Base-by-base conservation (phyloP, 768 basidiomycete genomes). In the Trametes villosa region DNA sequence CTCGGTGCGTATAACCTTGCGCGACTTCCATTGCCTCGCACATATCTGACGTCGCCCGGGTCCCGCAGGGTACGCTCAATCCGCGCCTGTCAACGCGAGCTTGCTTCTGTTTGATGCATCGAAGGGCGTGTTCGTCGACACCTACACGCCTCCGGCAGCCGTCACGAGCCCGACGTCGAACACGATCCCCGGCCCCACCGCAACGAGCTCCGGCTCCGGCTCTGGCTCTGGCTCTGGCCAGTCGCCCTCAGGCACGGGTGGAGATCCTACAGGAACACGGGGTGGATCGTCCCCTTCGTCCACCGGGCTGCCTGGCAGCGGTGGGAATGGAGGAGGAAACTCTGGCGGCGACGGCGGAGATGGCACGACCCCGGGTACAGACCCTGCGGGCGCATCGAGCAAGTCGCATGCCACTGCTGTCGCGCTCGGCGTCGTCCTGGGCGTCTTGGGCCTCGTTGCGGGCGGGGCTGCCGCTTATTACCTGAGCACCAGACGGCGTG, bases 341-440 rank as follows among this genome's bases (percentile, higher is more conserved):
- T 62, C 69, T 45, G 68, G 68, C 17, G 61, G 61, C 22, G 68
- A 65, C 22, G 60, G 60, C 51, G 67, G 70, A 11, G 57, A 54
- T 22, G 59, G 60, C 2, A 50, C 56, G 9, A 59, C 38, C 9
- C 46, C 61, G 6, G 56, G n/a, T 27, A 38, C 38, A 2, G 56
- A 50, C 27, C 56, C 56, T 17, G n/a, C 47, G 2, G 44, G 36
- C 24, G 44, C 24, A 62, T 40, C 64, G 56, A 26, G 69, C 73
- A 18, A 57, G 51, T 38, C 62, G 46, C 12, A 56, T 33, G 76
- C 71, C 6, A 76, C 78, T 0, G 81, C 80, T 3, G 85, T 92
- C 66, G 83, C 81, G 2, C 71, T 94, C 7, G 88, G 89, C 12
- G 78, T 84, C 4, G 75, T 81, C 0, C 77, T 94, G 45, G 91